Conservation (phyloP, 2,329 filamentous ascomycete species). For the Cryphonectria nitschkei region DNA sequence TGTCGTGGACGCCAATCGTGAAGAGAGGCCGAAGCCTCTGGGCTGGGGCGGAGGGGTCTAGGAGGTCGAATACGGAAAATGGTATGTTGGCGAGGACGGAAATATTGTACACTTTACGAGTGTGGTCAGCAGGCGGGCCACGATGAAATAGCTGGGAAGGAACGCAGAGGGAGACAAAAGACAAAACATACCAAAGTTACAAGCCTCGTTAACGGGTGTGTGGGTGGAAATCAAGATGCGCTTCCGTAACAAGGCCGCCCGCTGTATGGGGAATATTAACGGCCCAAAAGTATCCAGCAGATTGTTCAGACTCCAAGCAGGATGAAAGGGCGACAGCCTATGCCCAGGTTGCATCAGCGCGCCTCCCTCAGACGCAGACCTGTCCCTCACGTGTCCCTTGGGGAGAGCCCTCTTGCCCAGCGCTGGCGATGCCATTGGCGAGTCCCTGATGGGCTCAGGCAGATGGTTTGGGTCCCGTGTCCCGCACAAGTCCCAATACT, state of each 20-base stretch:
- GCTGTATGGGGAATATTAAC: conserved; percentile 86
- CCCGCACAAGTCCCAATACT: conserved; percentile 76
- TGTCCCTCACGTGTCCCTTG: conserved; percentile 57
- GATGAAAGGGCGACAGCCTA: conserved; percentile 76
- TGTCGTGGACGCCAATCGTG: conserved; percentile 90
- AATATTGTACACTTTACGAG: conserved; percentile 75
- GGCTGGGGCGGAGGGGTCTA: conserved; percentile 65
- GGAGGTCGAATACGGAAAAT: conserved; percentile 67
- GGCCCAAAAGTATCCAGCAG: conserved; percentile 87
- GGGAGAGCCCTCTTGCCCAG: conserved; percentile 43
- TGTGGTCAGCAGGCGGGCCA: conserved; percentile 33
- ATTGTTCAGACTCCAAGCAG: conserved; percentile 78
- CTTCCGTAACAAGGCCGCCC: conserved; percentile 83
- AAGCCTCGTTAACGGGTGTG: conserved; percentile 81
- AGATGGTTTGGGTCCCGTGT: conserved; percentile 44
- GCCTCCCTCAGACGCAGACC: conserved; percentile 65
- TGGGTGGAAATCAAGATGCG: conserved; percentile 86
- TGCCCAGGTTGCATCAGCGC: conserved; percentile 64
- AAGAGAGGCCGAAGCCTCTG: conserved; percentile 83
- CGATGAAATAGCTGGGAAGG: neutral
- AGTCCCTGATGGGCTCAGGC: conserved; percentile 45
- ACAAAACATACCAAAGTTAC: conserved; percentile 76
- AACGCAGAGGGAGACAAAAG: neutral
- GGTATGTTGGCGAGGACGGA: conserved; percentile 93
- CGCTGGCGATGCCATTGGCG: conserved; percentile 56